Evolutionary conservation across 139 green algal genomes (phyloP), one percentile per base, ranked within the genome.

Genomic region (Volvox africanus): DNA sequence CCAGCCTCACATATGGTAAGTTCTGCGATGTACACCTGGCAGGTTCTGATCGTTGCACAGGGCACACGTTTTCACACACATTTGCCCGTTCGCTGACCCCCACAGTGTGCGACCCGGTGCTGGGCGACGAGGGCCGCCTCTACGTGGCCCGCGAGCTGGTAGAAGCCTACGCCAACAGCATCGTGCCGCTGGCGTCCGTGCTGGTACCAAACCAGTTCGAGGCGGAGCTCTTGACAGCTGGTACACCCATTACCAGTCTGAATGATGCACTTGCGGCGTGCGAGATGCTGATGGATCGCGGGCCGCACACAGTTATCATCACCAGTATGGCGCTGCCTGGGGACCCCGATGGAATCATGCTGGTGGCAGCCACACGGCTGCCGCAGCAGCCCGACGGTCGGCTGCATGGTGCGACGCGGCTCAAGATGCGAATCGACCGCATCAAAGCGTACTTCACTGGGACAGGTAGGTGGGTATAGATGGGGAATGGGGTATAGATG

Each of bases 131-230:
- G 68, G 98, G 97, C 11, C 90, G 91, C 19, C 86, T 99, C 71
- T 99, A 99, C 90, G 93, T 98, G 0, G 61, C 83, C 11, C 85
- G 91, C 20, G 97, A 98, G 22, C 82, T 99, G 35, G 94, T 98
- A 21, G 80, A 92, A 0, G 93, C 95, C 0, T 99, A 98, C 90
- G 86, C 62, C 0, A 36, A 92, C 19, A 33, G 90, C 32, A 94
- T 99, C 14, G 80, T 98, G 20, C 94, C 96, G 0, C 83, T 97
- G 1, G 96, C 97, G 0, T 94, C 90, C 1, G 75, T 99, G 0
- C 50, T 99, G 32, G 98, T 97, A 1, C 98, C 98, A 76, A 99
- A 99, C 84, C 93, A 96, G 86, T 99, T 97, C 92, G 98, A 99
- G 89, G 96, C 96, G 32, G 97, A 99, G 93, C 90, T 96, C 78